Evolutionary conservation across 2,329 filamentous ascomycete genomes (phyloP).

Genomic region (Bertia moriformis): DNA sequence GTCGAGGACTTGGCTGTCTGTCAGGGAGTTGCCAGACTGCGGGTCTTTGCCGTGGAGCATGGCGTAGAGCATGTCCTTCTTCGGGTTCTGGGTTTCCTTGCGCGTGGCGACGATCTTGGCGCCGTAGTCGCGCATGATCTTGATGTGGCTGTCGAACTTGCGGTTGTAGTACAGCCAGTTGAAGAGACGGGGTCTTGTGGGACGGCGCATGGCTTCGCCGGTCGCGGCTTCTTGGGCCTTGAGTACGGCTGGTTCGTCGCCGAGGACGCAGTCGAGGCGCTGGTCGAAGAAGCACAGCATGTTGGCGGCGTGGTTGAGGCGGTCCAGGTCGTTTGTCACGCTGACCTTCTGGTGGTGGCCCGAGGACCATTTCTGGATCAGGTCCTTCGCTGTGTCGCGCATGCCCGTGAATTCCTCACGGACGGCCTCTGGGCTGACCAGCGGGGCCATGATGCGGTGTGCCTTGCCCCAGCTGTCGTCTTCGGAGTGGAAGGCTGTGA

Average conservation of each 20-base stretch:
- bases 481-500: slow-evolving; percentile 16
- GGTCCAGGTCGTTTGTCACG: slow-evolving; percentile 26
- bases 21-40: slow-evolving; percentile 41
- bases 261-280: not conserved
- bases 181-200: slow-evolving; percentile 31
- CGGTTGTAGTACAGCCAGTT: slow-evolving; percentile 34
- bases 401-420: not conserved
- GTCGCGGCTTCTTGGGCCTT: slow-evolving; percentile 38
- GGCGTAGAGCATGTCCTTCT: slow-evolving; percentile 45
- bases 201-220: slow-evolving; percentile 37
- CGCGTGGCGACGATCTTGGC: slow-evolving; percentile 41
- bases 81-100: slow-evolving; percentile 28
- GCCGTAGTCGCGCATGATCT: slow-evolving; percentile 36
- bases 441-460: not conserved
- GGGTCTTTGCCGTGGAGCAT: slow-evolving; percentile 45
- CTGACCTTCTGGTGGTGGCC: slow-evolving; percentile 8
- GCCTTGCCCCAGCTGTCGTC: not conserved
- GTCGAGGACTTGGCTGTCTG: slow-evolving; percentile 46
- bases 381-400: not conserved
- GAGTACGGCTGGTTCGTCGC: slow-evolving; percentile 9
- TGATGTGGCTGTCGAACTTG: slow-evolving; percentile 38
- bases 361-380: not conserved
- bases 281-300: not conserved
- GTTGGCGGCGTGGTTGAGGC: slow-evolving; percentile 18
- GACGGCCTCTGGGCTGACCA: not conserved